These are phyloP conservation scores for Prosopis cineraria DNA, from an alignment of 306 rosid species.

Conservation along the genomic window DNA sequence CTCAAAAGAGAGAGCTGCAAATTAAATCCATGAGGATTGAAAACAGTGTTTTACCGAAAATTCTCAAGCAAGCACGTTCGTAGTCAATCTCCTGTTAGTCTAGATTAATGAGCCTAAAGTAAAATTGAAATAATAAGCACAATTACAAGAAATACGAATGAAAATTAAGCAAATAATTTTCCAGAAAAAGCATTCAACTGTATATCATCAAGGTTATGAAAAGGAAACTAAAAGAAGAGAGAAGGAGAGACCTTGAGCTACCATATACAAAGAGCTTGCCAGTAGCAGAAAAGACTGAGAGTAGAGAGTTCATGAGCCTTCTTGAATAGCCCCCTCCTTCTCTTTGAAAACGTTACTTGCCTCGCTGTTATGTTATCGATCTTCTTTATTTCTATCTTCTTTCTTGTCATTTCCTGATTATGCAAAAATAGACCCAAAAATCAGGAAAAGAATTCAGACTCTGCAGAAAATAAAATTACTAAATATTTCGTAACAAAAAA, in stretches of 20 bases:
- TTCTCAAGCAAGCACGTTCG: not conserved
- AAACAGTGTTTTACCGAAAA: too few relatives aligned
- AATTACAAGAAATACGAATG: not conserved
- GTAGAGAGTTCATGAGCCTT: slow-evolving; percentile 55
- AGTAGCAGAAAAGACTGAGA: slow-evolving; percentile 44
- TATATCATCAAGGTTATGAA: not conserved
- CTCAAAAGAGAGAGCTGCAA: not conserved
- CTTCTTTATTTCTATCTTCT: slow-evolving; percentile 48
- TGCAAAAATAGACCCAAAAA: too few relatives aligned
- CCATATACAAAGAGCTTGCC: slow-evolving; percentile 48
- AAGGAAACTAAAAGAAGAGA: not conserved
- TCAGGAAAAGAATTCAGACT: too few relatives aligned
- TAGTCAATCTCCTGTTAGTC: too few relatives aligned
- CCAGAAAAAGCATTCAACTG: not conserved
- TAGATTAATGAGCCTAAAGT: not conserved
- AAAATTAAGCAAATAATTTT: not conserved
- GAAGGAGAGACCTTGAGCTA: slow-evolving; percentile 40
- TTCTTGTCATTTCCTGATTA: slow-evolving; percentile 33
- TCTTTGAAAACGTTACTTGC: slow-evolving; percentile 52
- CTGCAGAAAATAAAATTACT: too few relatives aligned
- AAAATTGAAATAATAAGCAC: not conserved
- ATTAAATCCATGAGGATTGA: not conserved
- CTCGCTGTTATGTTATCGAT: slow-evolving; percentile 51
- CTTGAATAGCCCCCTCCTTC: slow-evolving; percentile 50
- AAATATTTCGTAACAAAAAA: too few relatives aligned